Base-by-base conservation (phyloP, 768 basidiomycete species). In the Sporobolomyces roseus region DNA sequence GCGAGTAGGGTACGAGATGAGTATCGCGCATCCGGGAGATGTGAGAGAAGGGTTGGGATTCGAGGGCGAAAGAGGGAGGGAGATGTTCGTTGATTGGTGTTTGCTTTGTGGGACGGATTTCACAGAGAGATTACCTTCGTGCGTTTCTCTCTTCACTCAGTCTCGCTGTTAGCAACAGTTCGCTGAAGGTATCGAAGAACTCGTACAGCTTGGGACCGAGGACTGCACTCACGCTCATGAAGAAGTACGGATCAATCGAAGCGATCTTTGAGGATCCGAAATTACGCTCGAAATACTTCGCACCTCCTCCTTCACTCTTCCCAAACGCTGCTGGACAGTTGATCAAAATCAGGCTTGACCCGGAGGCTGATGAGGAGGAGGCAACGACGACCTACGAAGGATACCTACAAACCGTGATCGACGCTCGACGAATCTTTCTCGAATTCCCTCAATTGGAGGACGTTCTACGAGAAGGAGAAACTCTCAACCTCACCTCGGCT, bases 21-120 rank as follows among this genome's bases (percentile, higher is more conserved):
- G 32, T 17, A 49, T 73, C 8, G 25, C 68, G 29, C 61, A 63
- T 19, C 68, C 72, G 32, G 63, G 3, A 1, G 30, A 1, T 9
- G 27, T 68, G 8, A 32, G 59, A 38, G 16, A 29, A 19, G 38
- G 48, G 29, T 56, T 72, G 1, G 67, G 50, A 9, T 21, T 72
- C 50, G 45, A 29, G 13, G 32, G 27, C 23, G 49, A 50, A 32
- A n/a, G 54, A n/a, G n/a, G n/a, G n/a, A n/a, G n/a, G n/a, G n/a
- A n/a, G n/a, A n/a, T n/a, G 67, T 63, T 72, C 29, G 35, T 66
- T 27, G 71, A 72, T 35, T 68, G 50, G 14, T 54, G 54, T 21
- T 29, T 72, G 27, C 53, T 72, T 6, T 65, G 60, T 51, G 71
- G 71, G 36, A 72, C 71, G 1, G 71, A 72, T 50, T 72, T 72